Percentiles rank a stretch among this genome's conserved stretches.
These are phyloP conservation scores for Aspergillus sp. DNA, from an alignment of 2,329 filamentous ascomycete genomes.

Conservation along the genomic window DNA sequence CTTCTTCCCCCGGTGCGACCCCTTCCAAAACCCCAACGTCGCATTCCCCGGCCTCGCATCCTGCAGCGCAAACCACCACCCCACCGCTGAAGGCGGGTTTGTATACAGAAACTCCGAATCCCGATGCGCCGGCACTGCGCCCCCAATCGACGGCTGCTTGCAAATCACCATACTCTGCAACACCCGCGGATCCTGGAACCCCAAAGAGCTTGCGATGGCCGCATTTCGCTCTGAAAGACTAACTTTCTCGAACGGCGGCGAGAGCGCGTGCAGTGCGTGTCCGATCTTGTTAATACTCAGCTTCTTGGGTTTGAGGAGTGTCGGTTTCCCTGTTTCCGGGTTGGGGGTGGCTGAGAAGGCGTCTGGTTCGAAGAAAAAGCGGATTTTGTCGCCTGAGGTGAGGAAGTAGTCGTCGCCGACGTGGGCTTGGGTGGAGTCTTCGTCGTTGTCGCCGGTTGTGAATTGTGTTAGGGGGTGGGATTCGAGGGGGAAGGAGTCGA, in stretches of 20 bases:
- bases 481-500: constrained; percentile 70
- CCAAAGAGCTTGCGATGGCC: constrained; percentile 65
- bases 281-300: constrained; percentile 87
- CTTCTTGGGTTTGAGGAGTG: constrained; percentile 72
- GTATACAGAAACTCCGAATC: constrained; percentile 93
- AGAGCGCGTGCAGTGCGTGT: constrained; percentile 68
- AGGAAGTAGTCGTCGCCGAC: constrained; percentile 96
- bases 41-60: constrained; percentile 84
- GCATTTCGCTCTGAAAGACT: constrained; percentile 47
- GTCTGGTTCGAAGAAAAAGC: constrained; percentile 97
- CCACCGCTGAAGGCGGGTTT: constrained; percentile 78
- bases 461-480: constrained; percentile 92
- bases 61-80: constrained; percentile 96
- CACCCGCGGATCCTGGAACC: constrained; percentile 69
- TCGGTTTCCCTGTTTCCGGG: constrained; percentile 48
- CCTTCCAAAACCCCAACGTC: constrained; percentile 79
- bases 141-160: constrained; percentile 96
- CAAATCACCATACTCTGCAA: constrained; percentile 98
- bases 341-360: constrained; percentile 54
- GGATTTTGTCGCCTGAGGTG: constrained; percentile 79
- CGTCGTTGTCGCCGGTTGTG: constrained; percentile 70
- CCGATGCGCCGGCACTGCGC: constrained; percentile 84
- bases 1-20: constrained; percentile 59
- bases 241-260: constrained; percentile 58
- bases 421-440: constrained; percentile 53